Base-by-base conservation (phyloP, 495 filamentous ascomycete genomes). In the Penicillium canariense region DNA sequence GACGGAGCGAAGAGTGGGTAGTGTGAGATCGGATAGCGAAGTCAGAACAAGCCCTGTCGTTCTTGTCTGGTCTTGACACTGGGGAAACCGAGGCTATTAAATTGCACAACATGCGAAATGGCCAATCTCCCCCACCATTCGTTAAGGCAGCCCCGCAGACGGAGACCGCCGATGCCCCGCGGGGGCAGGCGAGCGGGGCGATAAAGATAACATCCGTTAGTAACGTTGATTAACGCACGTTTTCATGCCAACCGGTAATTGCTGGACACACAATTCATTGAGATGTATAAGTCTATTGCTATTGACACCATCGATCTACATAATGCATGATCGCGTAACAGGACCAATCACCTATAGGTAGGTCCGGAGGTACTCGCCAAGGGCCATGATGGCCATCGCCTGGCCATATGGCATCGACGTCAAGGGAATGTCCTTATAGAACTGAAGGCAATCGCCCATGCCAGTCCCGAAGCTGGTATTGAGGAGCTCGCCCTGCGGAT, bases 361-460 rank as follows among this genome's bases (percentile, higher is more conserved):
- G 20, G 77, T 77, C 47, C 84, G 71, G 55, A 86, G 59, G 52
- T 84, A 84, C 66, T 90, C 87, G 9, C 79, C 84, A 50, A 89
- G 61, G 0, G 83, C 83, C 80, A 88, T 86, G 27, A 88, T 86
- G 1, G 84, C 86, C 87, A 90, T 89, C 0, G 86, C 85, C 63
- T 89, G 87, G 1, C 87, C 87, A 61, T 89, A 89, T 22, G 86
- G 87, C 87, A 90, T 90, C 39, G 81, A 81, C 0, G 87, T 91
- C 5, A 81, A 58, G 1, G 79, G 79, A 57, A 91, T 89, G 39
- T 82, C 72, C 66, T 83, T 83, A 56, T 91, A 91, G 61, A 87
- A 84, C 52, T 89, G 77, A 50, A 88, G 67, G 11, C 67, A 77
- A 51, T 79, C 69, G 1, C 87, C 87, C 83, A 91, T 89, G 0